Evolutionary conservation across 2,329 filamentous ascomycete genomes (phyloP), one percentile per base, ranked within the genome.

Genomic region (Exserohilum turcica): DNA sequence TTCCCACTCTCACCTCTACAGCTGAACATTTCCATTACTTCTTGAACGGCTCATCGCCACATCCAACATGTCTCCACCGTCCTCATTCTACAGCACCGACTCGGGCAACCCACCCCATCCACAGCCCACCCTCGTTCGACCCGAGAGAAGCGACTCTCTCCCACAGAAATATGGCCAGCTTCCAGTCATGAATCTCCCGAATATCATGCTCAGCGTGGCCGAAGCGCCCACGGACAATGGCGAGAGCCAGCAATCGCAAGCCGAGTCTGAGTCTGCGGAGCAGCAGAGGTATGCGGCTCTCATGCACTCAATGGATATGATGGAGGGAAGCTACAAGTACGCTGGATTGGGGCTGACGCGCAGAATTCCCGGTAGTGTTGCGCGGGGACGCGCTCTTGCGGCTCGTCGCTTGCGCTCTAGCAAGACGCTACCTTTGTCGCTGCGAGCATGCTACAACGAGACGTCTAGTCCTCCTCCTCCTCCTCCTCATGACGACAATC

Each of bases 331-430:
- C 13, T 43, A 48, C 38, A 43, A 43, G 16, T 43, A 48, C 18
- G 31, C 44, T 33, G 32, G 33, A 39, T 16, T 43, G 16, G 27
- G 29, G 38, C 50, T 53, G 37, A 48, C 50, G 16, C 27, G 10
- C 9, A 43, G 21, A 15, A 21, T 48, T 19, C 15, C 33, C 44
- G 51, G 51, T 10, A 54, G 51, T 49, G 33, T 54, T n/a, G 21
- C 39, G 29, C 39, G 39, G 13, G 51, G 19, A n/a, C 44, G 43
- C 19, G 45, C 46, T 49, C 18, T 43, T 10, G 45, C 44, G 27
- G 32, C 38, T n/a, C 32, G 16, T 35, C 45, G 45, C 35, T 16
- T 54, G 32, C 45, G 37, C n/a, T 9, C 6, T 15, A 19, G 15
- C 18, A 28, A 36, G 37, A 13, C 16, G 15, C 21, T 18, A 31